phyloP scores from a whole-genome alignment of 192 early-diverging fungal genomes.

The Geosiphon pyriformis region DNA sequence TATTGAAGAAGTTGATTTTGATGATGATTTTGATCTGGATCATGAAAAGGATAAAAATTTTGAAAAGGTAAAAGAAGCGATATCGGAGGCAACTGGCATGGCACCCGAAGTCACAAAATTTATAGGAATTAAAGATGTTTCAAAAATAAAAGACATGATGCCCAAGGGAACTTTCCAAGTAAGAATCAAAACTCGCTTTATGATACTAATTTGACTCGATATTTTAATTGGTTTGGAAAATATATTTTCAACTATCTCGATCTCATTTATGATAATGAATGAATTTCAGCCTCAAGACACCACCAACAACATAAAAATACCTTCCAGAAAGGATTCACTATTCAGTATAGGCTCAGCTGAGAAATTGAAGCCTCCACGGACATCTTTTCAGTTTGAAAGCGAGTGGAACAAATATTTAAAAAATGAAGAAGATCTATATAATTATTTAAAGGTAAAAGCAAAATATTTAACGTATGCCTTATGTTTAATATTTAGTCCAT shows the following conservation, averaged over 20 bases:
- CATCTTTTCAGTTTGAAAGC: constrained; percentile 64
- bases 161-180: too few species aligned
- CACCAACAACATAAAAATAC: background rate
- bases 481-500: background rate
- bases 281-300: too few species aligned
- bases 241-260: too few species aligned
- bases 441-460: constrained; percentile 54
- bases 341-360: background rate
- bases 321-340: background rate
- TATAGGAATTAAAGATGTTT: background rate
- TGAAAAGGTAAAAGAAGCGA: background rate
- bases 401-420: constrained; percentile 61
- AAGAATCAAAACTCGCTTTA: too few species aligned
- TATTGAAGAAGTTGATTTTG: constrained; percentile 20
- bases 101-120: background rate
- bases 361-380: constrained; percentile 39
- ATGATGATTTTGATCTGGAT: background rate
- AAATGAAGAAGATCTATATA: constrained; percentile 44
- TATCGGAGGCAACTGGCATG: background rate
- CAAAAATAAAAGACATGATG: too few species aligned
- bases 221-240: too few species aligned
- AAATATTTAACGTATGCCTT: background rate
- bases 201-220: too few species aligned
- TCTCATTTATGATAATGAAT: too few species aligned
- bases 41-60: too few species aligned